phyloP scores from a whole-genome alignment of 371 early-diverging fungal genomes.

The Cokeromyces recurvatus region DNA sequence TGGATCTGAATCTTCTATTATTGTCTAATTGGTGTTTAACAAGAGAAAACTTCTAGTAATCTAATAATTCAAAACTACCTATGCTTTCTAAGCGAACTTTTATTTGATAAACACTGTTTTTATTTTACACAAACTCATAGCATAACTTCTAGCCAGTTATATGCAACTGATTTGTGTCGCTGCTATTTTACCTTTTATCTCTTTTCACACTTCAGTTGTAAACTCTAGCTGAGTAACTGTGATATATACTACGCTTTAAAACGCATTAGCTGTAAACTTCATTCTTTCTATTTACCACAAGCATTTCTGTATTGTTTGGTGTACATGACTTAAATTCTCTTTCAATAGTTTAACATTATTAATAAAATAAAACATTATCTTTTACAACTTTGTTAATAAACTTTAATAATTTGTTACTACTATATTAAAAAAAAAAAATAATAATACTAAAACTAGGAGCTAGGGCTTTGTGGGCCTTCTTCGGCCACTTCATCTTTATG shows the following conservation, averaged over 20 bases:
- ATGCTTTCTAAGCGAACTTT: constrained; percentile 3
- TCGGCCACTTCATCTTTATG: too few species aligned
- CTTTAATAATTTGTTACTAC: too few species aligned
- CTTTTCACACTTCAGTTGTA: constrained; percentile 3
- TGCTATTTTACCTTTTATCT: constrained; percentile 3
- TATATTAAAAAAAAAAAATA: constrained; percentile 1
- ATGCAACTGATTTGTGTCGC: too few species aligned
- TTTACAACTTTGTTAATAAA: constrained; percentile 5
- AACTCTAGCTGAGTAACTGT: constrained; percentile 6
- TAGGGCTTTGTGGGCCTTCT: constrained; percentile 1
- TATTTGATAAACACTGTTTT: constrained; percentile 2
- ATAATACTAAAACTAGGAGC: constrained; percentile 4
- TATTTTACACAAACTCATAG: constrained; percentile 3
- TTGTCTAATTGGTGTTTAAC: constrained; percentile 7
- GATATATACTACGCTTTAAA: constrained; percentile 4
- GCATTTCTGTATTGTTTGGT: constrained; percentile 1
- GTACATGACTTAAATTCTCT: constrained; percentile 4
- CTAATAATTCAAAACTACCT: constrained; percentile 3
- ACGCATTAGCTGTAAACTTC: neutral
- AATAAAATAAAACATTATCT: constrained; percentile 3
- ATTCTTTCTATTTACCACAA: constrained; percentile 5
- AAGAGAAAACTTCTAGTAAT: too few species aligned
- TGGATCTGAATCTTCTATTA: constrained; percentile 3
- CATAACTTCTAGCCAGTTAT: constrained; percentile 3
- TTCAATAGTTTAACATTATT: constrained; percentile 5